Evolutionary conservation across 805 yeast genomes (phyloP).

Genomic region (Myxozyma melibiosi): DNA sequence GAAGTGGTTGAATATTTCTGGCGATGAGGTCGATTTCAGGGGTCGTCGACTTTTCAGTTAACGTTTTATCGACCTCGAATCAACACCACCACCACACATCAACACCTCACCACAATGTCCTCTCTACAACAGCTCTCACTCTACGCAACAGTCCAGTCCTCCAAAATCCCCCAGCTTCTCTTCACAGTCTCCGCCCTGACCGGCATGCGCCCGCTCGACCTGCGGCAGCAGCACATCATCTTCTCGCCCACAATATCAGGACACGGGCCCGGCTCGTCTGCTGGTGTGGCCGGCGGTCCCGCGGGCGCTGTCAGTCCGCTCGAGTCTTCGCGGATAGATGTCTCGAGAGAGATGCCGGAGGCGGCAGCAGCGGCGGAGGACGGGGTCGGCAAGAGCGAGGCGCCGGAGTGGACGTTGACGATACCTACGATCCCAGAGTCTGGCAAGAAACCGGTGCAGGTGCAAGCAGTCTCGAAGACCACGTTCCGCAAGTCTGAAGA

Average conservation of each 20-base stretch:
- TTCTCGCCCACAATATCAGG: constrained; percentile 40
- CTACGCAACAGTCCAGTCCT: constrained; percentile 39
- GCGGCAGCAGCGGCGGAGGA: neutral
- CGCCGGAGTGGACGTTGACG: constrained; percentile 38
- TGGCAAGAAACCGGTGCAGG: constrained; percentile 38
- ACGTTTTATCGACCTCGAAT: no score
- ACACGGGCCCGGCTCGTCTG: constrained; percentile 8
- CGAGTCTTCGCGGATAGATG: constrained; percentile 29
- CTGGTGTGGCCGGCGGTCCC: neutral
- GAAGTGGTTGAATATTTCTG: neutral
- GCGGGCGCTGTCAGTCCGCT: constrained; percentile 19
- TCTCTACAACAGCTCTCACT: constrained; percentile 43
- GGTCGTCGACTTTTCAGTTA: neutral
- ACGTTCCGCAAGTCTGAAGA: neutral
- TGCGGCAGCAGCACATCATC: constrained; percentile 38
- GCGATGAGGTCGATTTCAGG: neutral
- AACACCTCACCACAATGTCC: neutral
- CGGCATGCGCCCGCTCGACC: constrained; percentile 42
- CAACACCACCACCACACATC: neutral
- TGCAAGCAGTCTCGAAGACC: constrained; percentile 19
- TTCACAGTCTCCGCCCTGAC: constrained; percentile 43
- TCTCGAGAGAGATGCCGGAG: constrained; percentile 10
- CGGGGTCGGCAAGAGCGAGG: neutral
- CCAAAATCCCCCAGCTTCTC: constrained; percentile 39
- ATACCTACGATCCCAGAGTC: constrained; percentile 46